Evolutionary conservation across 1,139 yeast species (phyloP), one percentile per base, ranked within the genome.

Genomic region (Debaryomyces sp.): DNA sequence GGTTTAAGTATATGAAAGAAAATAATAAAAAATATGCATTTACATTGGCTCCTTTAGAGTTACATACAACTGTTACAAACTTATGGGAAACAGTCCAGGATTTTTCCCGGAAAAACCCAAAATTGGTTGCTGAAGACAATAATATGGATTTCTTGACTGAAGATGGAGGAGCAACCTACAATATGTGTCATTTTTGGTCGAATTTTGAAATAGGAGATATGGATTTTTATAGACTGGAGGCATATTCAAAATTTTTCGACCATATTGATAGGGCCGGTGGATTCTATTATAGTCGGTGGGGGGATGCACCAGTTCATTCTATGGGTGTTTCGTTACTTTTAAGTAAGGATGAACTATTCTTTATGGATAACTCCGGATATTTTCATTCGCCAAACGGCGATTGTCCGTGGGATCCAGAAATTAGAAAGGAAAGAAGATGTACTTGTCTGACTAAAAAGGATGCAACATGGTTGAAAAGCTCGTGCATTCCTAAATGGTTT

Each of bases 281-380:
- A 1, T 60, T 63, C 45, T 62, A 54, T 48, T 63, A 63, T 49
- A 63, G 61, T 42, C 55, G 66, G 12, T 63, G 67, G 67, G 66
- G 66, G 12, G 67, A 62, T 48, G 67, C 65, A 1, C 67, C 67
- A n/a, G 51, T 63, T 36, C 67, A 62, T 45, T 51, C 65, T 5
- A 49, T 62, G 44, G 66, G 62, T 1, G 60, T 61, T 24, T 55
- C 62, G 8, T 41, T 55, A 29, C 50, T 62, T 21, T 47, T 60
- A 30, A 21, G 41, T 23, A 54, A 48, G 13, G 48, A 52, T 36
- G 57, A 61, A 23, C 41, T 63, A 18, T 57, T 55, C 24, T 63
- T 58, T 59, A 54, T 63, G 35, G 48, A 53, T 10, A 57, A 63
- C 42, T 44, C 60, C 13, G 67, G 67, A 35, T 63, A 63, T 45